Conservation (phyloP, 805 yeast species). For the Monosporozyma aquatica region DNA sequence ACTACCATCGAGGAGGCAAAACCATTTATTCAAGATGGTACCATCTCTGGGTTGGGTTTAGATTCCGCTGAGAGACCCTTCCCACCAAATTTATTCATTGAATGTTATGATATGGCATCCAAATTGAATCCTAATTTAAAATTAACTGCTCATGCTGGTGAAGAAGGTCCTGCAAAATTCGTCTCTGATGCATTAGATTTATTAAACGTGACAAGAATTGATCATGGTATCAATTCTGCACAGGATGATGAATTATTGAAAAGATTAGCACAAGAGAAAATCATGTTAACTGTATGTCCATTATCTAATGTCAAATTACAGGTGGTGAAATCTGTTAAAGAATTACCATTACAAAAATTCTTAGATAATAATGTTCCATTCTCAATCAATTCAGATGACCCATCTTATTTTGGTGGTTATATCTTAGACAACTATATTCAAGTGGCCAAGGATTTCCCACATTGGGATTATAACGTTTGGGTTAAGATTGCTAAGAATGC, state of each 20-base stretch:
- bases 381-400: conserved; percentile 70
- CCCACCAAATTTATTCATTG: conserved; percentile 62
- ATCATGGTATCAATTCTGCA: conserved; percentile 66
- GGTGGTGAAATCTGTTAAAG: conserved; percentile 57
- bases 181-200: conserved; percentile 50
- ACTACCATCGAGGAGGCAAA: conserved; percentile 47
- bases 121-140: conserved; percentile 44
- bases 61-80: conserved; percentile 73
- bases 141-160: conserved; percentile 84
- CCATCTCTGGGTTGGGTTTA: conserved; percentile 69
- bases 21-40: conserved; percentile 44
- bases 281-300: conserved; percentile 67
- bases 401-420: conserved; percentile 82
- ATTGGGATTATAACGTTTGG: conserved; percentile 56
- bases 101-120: conserved; percentile 47
- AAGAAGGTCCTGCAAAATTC: conserved; percentile 73
- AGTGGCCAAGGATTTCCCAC: conserved; percentile 54
- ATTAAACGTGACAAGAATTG: conserved; percentile 60
- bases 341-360: conserved; percentile 56
- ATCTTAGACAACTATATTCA: conserved; percentile 64
- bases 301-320: conserved; percentile 66
- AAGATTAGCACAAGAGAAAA: conserved; percentile 46
- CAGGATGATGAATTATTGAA: conserved; percentile 46
- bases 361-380: conserved; percentile 58
- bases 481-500: conserved; percentile 51